These are phyloP conservation scores for Ceratocystis lukuohia DNA, from an alignment of 2,329 filamentous ascomycete species.

Conservation along the genomic window DNA sequence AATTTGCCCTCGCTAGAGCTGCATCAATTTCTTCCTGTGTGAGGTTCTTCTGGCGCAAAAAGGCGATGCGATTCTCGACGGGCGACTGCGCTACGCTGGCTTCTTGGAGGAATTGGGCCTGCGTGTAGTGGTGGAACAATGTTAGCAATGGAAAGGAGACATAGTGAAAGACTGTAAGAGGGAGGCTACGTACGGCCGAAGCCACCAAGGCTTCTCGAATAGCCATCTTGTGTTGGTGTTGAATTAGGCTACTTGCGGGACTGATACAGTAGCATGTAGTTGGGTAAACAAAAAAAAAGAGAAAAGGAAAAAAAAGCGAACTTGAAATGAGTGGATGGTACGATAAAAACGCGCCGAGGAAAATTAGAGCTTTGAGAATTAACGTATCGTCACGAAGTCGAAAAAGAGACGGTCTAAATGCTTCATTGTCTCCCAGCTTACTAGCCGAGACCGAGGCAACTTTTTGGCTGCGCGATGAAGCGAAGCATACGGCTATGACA, in stretches of 20 bases:
- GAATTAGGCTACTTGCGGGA: neutral
- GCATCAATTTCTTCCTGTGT: slow-evolving; percentile 89
- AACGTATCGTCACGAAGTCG: neutral
- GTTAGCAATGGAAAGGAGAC: slow-evolving; percentile 21
- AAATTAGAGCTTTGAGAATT: neutral
- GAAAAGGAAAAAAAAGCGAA: neutral
- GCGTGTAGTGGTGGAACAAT: slow-evolving; percentile 9
- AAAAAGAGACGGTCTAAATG: neutral
- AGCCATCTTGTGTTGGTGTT: slow-evolving; percentile 42
- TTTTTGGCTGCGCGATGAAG: neutral
- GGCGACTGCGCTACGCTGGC: slow-evolving; percentile 79
- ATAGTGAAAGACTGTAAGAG: neutral
- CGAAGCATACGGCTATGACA: neutral
- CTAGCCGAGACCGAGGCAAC: slow-evolving; percentile 10
- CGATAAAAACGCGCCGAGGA: slow-evolving; percentile 10
- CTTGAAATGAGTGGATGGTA: slow-evolving; percentile 12
- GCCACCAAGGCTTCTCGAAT: slow-evolving; percentile 87
- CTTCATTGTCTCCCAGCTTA: neutral
- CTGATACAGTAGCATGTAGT: neutral
- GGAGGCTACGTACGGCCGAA: slow-evolving; percentile 50
- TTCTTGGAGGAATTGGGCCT: slow-evolving; percentile 66
- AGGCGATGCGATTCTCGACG: slow-evolving; percentile 84
- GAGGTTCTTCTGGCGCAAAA: slow-evolving; percentile 91
- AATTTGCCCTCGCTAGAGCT: slow-evolving; percentile 60
- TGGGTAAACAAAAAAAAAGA: neutral